Conservation (phyloP, 768 basidiomycete species). For the Sistotremastrum suecicum region DNA sequence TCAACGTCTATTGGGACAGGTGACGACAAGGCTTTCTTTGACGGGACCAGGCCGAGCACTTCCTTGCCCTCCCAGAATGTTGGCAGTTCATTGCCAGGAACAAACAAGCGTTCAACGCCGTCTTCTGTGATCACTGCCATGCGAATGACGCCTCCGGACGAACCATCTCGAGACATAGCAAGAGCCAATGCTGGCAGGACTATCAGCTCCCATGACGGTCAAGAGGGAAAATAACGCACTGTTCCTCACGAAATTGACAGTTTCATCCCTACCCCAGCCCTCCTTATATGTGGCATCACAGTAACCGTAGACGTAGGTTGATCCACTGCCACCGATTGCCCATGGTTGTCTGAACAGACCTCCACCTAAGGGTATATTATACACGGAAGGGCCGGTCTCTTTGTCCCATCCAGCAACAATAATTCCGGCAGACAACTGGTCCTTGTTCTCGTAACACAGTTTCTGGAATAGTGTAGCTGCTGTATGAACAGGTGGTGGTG, state of each 20-base stretch:
- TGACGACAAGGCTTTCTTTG: constrained; percentile 1
- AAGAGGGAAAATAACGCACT: constrained; percentile 38
- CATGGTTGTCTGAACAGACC: constrained; percentile 96
- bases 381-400: constrained; percentile 80
- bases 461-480: constrained; percentile 77
- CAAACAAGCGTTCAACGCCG: constrained; percentile 81
- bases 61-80: constrained; percentile 82
- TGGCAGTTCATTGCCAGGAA: constrained; percentile 82
- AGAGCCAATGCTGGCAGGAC: constrained; percentile 60
- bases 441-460: constrained; percentile 91
- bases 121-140: constrained; percentile 95
- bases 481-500: constrained; percentile 62
- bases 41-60: constrained; percentile 29
- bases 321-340: constrained; percentile 97
- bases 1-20: constrained; percentile 10
- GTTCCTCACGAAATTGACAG: constrained; percentile 89
- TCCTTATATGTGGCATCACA: constrained; percentile 97
- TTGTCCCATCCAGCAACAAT: constrained; percentile 98
- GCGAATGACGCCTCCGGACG: constrained; percentile 92
- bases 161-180: constrained; percentile 96
- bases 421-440: constrained; percentile 76
- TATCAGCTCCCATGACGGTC: neutral
- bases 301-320: constrained; percentile 97
- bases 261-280: constrained; percentile 82
- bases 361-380: constrained; percentile 94